Evolutionary conservation across 257 asterid genomes (phyloP).

Genomic region (Anisodus acutangulus): DNA sequence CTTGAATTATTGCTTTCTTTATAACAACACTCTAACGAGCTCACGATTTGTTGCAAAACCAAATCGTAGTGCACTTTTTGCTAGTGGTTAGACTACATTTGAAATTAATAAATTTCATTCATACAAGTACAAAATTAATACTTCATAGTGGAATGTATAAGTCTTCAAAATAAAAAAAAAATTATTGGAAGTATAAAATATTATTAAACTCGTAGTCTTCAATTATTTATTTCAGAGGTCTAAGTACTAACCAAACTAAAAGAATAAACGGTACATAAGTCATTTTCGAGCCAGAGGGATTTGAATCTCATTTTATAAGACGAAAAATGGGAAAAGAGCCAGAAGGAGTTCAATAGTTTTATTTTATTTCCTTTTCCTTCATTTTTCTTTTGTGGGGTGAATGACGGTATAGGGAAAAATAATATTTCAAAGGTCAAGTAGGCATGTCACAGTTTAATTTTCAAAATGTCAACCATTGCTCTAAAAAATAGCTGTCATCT

Average conservation of each 20-base stretch:
- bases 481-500: neutral
- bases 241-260: slow-evolving; percentile 8
- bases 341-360: neutral
- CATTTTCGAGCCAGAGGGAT: neutral
- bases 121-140: neutral
- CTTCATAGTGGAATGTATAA: neutral
- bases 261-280: slow-evolving; percentile 9
- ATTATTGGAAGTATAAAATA: neutral
- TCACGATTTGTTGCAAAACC: neutral
- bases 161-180: neutral
- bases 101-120: neutral
- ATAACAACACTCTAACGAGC: neutral
- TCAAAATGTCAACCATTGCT: slow-evolving; percentile 13
- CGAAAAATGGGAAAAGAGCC: neutral
- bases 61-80: neutral
- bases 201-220: neutral
- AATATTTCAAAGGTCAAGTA: neutral
- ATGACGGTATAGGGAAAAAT: neutral
- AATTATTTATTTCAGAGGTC: neutral
- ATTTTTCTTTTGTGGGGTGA: neutral
- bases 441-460: neutral
- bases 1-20: neutral
- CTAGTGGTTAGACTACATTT: neutral
- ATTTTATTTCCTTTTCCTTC: neutral
- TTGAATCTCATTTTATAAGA: neutral